Conservation (phyloP, 2,329 filamentous ascomycete genomes). For the Colletotrichum horii region DNA sequence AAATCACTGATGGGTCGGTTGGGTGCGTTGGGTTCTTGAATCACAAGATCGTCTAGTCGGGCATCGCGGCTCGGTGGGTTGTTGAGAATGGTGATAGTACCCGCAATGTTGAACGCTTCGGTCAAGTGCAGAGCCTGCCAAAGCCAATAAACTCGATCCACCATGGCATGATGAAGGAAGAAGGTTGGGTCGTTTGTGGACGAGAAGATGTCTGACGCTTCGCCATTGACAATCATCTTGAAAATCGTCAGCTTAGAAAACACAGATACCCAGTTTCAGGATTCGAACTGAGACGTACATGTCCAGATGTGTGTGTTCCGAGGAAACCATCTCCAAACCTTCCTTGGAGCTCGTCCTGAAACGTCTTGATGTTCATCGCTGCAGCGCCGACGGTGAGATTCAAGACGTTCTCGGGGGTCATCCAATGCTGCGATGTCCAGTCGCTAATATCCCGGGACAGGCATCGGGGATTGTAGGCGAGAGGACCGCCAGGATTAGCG, state of each 20-base stretch:
- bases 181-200: conserved; percentile 30
- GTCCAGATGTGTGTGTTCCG: conserved; percentile 30
- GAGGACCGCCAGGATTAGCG: conserved; percentile 25
- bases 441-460: conserved; percentile 30
- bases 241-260: too few species aligned
- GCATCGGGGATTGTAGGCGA: conserved; percentile 34
- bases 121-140: conserved; percentile 28
- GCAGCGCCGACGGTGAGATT: conserved; percentile 24
- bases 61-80: conserved; percentile 25
- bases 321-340: conserved; percentile 29
- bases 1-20: conserved; percentile 33
- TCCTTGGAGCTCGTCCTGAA: conserved; percentile 38
- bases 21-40: conserved; percentile 28
- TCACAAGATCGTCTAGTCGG: conserved; percentile 26
- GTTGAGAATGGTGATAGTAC: conserved; percentile 23
- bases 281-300: conserved; percentile 13
- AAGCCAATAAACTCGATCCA: conserved; percentile 30
- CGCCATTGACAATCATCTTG: conserved; percentile 26
- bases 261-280: too few species aligned
- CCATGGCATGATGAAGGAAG: conserved; percentile 28
- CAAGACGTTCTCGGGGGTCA: conserved; percentile 25
- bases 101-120: conserved; percentile 22
- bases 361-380: conserved; percentile 30
- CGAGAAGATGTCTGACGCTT: conserved; percentile 28
- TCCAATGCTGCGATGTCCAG: conserved; percentile 20